Evolutionary conservation across 2,329 filamentous ascomycete genomes (phyloP).

Genomic region (Ceratocystis smalleyi): DNA sequence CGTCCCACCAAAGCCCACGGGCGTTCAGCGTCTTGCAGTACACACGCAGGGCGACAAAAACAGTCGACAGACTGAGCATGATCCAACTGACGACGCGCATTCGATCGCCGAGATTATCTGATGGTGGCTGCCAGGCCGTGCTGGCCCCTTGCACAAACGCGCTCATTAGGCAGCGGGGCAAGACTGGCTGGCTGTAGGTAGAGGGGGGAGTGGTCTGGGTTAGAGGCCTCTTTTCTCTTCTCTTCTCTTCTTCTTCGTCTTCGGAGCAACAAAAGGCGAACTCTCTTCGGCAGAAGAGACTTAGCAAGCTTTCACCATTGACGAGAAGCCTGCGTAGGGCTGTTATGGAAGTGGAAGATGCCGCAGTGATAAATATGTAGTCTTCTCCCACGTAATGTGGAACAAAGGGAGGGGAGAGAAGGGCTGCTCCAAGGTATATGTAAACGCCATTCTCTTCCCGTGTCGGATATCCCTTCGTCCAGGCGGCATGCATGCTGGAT

Average conservation of each 20-base stretch:
- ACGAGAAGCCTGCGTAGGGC: neutral
- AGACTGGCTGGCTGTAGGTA: neutral
- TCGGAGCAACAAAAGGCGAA: neutral
- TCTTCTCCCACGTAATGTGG: neutral
- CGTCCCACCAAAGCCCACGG: conserved; percentile 22
- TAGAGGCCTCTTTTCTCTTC: too few relatives aligned
- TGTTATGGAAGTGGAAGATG: neutral
- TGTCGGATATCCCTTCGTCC: neutral
- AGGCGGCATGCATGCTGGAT: neutral
- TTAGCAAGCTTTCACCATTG: neutral
- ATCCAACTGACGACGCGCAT: conserved; percentile 19
- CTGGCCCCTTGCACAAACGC: conserved; percentile 8
- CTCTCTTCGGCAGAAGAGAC: neutral
- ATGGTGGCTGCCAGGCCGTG: neutral
- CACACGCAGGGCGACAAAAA: conserved; percentile 19
- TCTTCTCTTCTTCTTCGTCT: neutral
- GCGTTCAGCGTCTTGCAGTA: conserved; percentile 21
- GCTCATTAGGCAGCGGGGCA: conserved; percentile 6
- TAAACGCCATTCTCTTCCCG: neutral
- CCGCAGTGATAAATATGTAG: neutral
- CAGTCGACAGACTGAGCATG: conserved; percentile 17
- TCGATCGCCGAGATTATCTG: conserved; percentile 15
- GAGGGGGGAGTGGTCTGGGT: neutral
- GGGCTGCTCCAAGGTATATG: neutral
- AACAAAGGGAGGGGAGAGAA: neutral